phyloP scores from a whole-genome alignment of 306 rosid species.

The Trifolium pratense region DNA sequence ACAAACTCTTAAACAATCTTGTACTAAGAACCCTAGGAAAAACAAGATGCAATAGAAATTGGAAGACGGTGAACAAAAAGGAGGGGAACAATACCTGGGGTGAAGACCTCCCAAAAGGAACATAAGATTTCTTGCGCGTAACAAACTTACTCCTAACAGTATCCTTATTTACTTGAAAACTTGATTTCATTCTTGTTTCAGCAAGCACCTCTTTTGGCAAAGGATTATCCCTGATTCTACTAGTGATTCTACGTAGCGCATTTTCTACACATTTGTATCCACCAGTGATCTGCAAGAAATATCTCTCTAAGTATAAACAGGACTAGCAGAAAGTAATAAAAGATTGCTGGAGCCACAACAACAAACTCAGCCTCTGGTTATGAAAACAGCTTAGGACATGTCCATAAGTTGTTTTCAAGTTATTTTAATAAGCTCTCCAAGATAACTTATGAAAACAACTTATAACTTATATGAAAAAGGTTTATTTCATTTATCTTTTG shows the following conservation, averaged over 20 bases:
- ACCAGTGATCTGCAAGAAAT: conserved; percentile 62
- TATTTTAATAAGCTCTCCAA: not conserved
- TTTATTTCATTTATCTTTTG: not conserved
- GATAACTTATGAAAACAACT: not conserved
- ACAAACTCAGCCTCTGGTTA: conserved; percentile 1
- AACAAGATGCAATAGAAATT: conserved; percentile 25
- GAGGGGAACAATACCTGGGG: conserved; percentile 49
- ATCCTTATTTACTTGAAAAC: conserved; percentile 37
- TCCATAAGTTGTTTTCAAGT: not conserved
- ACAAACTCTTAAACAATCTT: conserved; percentile 31
- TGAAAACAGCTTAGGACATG: not conserved
- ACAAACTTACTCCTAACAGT: conserved; percentile 39
- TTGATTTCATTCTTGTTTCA: conserved; percentile 41
- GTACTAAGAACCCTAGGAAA: conserved; percentile 25
- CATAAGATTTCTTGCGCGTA: conserved; percentile 34
- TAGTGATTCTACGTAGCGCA: conserved; percentile 58
- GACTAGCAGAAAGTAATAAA: conserved; percentile 27
- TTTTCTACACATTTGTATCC: conserved; percentile 53
- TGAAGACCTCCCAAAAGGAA: conserved; percentile 39
- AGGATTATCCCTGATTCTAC: conserved; percentile 52
- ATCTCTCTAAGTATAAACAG: conserved; percentile 37
- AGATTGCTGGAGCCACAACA: conserved; percentile 33
- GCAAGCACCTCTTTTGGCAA: conserved; percentile 38
- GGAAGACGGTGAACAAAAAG: conserved; percentile 8
- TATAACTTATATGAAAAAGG: not conserved